Conservation (phyloP, 2,329 filamentous ascomycete species). For the Ascochyta lentis region DNA sequence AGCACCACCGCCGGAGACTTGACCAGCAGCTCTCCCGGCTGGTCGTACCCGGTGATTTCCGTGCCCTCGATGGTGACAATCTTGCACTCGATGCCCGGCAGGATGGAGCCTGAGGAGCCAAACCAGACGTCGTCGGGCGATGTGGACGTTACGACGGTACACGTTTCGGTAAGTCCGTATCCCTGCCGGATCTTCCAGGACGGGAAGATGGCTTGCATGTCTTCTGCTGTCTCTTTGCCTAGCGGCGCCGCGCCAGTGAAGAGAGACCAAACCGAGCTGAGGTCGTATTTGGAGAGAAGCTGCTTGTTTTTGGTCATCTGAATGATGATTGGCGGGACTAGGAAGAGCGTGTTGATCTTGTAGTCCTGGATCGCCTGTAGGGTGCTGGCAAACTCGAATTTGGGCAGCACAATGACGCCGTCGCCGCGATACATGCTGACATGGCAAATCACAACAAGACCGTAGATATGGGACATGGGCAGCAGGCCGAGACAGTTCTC, state of each 20-base stretch:
- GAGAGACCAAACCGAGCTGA: slow-evolving; percentile 69
- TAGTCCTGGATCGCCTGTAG: slow-evolving; percentile 70
- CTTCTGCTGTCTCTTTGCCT: slow-evolving; percentile 73
- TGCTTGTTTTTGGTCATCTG: slow-evolving; percentile 71
- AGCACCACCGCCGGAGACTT: slow-evolving; percentile 73
- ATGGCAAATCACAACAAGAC: slow-evolving; percentile 74
- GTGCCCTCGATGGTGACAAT: slow-evolving; percentile 71
- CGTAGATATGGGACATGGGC: slow-evolving; percentile 84
- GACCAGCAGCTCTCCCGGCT: slow-evolving; percentile 80
- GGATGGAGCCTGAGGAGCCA: slow-evolving; percentile 74
- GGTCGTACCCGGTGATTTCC: slow-evolving; percentile 74
- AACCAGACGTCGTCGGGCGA: slow-evolving; percentile 69
- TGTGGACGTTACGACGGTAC: slow-evolving; percentile 71
- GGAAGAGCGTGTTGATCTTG: slow-evolving; percentile 70
- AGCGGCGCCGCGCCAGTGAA: slow-evolving; percentile 82
- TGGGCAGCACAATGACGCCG: slow-evolving; percentile 73
- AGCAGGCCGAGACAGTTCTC: slow-evolving; percentile 72
- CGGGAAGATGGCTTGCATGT: slow-evolving; percentile 68
- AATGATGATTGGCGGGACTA: slow-evolving; percentile 85
- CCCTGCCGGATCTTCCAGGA: slow-evolving; percentile 72
- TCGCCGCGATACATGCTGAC: slow-evolving; percentile 73
- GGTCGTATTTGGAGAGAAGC: slow-evolving; percentile 69
- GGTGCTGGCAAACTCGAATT: slow-evolving; percentile 74
- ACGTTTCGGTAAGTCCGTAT: slow-evolving; percentile 81
- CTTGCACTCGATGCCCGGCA: slow-evolving; percentile 70